These are phyloP conservation scores for Kluyveromyces sp. DNA, from an alignment of 1,139 yeast genomes.

Conservation along the genomic window DNA sequence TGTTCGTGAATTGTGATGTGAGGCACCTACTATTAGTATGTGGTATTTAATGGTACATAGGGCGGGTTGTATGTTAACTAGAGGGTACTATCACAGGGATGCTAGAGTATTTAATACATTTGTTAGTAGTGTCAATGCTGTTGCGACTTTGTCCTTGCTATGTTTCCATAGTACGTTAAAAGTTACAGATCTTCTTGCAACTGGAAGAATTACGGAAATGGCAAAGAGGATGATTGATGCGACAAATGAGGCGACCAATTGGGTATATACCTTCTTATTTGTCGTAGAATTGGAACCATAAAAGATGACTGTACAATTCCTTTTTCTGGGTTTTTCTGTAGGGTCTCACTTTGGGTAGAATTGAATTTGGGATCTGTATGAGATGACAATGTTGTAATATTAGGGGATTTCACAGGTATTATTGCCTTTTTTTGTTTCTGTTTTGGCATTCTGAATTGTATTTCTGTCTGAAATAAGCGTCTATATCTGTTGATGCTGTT, in stretches of 20 bases:
- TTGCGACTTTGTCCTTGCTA: neutral
- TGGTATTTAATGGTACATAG: too few relatives aligned
- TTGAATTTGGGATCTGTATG: too few relatives aligned
- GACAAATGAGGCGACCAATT: conserved; percentile 3
- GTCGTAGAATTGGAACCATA: neutral
- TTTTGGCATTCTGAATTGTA: neutral
- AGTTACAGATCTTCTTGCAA: conserved; percentile 3
- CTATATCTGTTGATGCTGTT: neutral
- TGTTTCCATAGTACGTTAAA: conserved; percentile 3
- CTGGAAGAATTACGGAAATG: neutral
- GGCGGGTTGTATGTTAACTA: too few relatives aligned
- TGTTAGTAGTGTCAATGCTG: neutral
- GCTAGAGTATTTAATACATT: conserved; percentile 1
- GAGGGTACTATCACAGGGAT: neutral
- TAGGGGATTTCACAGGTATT: neutral
- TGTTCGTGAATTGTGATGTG: too few relatives aligned
- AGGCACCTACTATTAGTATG: too few relatives aligned
- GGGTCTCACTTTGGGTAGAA: neutral
- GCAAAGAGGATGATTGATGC: neutral
- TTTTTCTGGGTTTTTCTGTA: neutral
- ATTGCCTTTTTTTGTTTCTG: neutral
- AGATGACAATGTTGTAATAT: too few relatives aligned
- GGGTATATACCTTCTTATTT: neutral
- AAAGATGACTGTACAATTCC: neutral
- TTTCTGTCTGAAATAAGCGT: neutral